phyloP scores from a whole-genome alignment of 2,329 filamentous ascomycete genomes.

The Ophiocordyceps sinensis region DNA sequence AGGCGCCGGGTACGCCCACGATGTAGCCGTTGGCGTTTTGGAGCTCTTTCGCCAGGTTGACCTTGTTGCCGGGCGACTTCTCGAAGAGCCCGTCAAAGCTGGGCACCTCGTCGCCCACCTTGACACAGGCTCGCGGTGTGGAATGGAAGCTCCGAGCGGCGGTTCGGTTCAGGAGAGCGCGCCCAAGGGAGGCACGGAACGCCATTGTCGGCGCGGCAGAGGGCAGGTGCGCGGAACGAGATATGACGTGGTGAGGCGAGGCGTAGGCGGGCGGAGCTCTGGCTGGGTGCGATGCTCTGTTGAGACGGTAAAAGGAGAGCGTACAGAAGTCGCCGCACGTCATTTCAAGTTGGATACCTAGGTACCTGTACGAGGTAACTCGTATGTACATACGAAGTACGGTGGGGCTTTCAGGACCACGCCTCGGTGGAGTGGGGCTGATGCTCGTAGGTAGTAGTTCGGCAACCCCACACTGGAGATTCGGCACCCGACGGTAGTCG shows the following conservation, averaged over 20 bases:
- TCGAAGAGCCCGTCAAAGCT: conserved; percentile 65
- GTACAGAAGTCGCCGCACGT: no score
- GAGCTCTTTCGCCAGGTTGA: conserved; percentile 72
- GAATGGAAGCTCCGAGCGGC: conserved; percentile 43
- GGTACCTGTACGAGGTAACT: no score
- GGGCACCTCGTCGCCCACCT: conserved; percentile 68
- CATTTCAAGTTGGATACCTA: no score
- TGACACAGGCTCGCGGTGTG: conserved; percentile 48
- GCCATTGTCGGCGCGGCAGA: conserved; percentile 21
- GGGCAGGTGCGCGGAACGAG: neutral
- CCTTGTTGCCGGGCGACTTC: conserved; percentile 78
- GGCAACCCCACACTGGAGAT: no score
- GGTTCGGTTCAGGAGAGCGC: conserved; percentile 16
- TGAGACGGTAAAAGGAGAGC: no score
- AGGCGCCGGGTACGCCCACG: conserved; percentile 72
- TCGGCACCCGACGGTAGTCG: no score
- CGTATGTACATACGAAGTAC: no score
- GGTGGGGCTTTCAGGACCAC: no score
- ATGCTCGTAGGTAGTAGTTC: no score
- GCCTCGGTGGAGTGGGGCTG: no score
- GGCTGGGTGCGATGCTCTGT: no score
- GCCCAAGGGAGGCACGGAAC: conserved; percentile 21
- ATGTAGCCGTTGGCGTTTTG: conserved; percentile 60
- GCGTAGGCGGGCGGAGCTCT: no score
- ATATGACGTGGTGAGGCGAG: neutral